phyloP scores from a whole-genome alignment of 371 early-diverging fungal species.

The Mucor racemosus region DNA sequence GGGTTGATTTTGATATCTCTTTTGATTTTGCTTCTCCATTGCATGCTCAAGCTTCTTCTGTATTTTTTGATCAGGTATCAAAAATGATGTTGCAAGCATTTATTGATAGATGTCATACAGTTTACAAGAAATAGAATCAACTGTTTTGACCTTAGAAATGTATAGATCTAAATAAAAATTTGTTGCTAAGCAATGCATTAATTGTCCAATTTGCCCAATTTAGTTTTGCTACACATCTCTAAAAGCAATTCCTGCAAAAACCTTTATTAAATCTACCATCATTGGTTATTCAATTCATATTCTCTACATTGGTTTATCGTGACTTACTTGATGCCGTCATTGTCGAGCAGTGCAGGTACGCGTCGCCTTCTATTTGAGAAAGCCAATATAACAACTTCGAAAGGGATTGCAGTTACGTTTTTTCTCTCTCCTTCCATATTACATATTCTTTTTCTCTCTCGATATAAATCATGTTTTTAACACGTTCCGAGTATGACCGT shows the following conservation, averaged over 20 bases:
- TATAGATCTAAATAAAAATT: neutral
- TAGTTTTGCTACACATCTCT: neutral
- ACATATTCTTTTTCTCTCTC: neutral
- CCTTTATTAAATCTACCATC: no score
- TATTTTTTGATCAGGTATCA: constrained; percentile 82
- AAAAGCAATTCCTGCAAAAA: neutral
- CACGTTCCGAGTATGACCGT: constrained; percentile 95
- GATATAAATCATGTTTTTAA: constrained; percentile 62
- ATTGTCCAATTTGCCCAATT: no score
- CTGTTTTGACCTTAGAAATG: neutral
- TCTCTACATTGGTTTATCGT: neutral
- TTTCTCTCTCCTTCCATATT: neutral
- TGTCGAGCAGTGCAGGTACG: constrained; percentile 4
- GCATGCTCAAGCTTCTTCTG: constrained; percentile 72
- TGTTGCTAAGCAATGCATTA: neutral
- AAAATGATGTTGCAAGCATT: constrained; percentile 78
- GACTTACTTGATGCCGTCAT: constrained; percentile 11
- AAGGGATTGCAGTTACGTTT: neutral
- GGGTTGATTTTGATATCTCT: constrained; percentile 73
- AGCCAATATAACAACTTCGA: neutral
- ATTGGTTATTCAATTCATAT: no score
- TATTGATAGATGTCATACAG: constrained; percentile 61
- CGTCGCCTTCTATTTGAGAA: constrained; percentile 4
- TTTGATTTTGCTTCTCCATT: constrained; percentile 82
- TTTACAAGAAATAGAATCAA: constrained; percentile 53